Evolutionary conservation across 1,284 basidiomycete genomes (phyloP).

Genomic region (Dichomitus squalens): DNA sequence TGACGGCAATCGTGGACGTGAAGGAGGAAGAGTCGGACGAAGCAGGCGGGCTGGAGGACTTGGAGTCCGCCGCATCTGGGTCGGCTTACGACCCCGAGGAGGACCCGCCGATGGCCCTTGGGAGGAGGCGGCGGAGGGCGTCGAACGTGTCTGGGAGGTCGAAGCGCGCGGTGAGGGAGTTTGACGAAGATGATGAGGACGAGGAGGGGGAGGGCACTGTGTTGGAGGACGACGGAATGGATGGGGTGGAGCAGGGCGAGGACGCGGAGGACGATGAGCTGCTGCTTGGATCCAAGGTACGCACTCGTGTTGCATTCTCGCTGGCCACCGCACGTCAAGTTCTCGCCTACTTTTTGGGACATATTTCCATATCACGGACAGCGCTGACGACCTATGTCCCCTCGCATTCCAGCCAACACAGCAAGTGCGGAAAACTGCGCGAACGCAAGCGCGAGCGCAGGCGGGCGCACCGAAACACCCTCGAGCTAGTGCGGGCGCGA

Average conservation of each 20-base stretch:
- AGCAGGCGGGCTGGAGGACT: constrained; percentile 24
- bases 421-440: constrained; percentile 7
- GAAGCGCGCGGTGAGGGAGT: constrained; percentile 6
- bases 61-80: constrained; percentile 20
- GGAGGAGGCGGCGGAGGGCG: constrained; percentile 1
- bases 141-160: constrained; percentile 7
- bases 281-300: constrained; percentile 17
- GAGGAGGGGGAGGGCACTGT: constrained; percentile 23
- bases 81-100: constrained; percentile 26
- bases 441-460: not conserved
- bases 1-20: constrained; percentile 45
- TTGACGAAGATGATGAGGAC: constrained; percentile 25
- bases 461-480: not conserved
- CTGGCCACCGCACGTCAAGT: not conserved
- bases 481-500: constrained; percentile 4
- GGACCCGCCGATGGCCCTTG: constrained; percentile 1
- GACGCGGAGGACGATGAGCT: constrained; percentile 18
- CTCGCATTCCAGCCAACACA: not conserved
- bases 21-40: constrained; percentile 44
- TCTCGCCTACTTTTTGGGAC: not conserved
- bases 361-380: not conserved
- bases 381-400: not conserved
- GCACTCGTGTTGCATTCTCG: not conserved
- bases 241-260: too few relatives aligned
- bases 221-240: constrained; percentile 6